Base-by-base conservation (phyloP, 1,139 yeast species). In the Dujonia santamariae region DNA sequence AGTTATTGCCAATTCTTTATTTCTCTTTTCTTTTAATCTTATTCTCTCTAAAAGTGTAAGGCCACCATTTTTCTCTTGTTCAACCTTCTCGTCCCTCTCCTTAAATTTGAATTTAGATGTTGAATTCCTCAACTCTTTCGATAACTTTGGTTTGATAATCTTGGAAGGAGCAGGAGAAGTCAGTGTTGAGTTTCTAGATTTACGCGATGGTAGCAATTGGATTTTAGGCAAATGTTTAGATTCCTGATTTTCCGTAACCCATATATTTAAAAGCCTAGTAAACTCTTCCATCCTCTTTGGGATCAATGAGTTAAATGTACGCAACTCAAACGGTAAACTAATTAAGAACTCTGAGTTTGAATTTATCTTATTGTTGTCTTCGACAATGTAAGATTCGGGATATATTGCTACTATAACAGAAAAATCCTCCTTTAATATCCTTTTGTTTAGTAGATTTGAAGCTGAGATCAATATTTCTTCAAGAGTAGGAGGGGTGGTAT, bases 221-320 rank as follows among this genome's bases (percentile, higher is more conserved):
- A 7, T 15, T 15, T 7, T 8, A 7, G 39, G 39, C 5, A 38
- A 9, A 5, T 4, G 15, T 11, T 29, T 14, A 15, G 37, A 25
- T 8, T 40, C 32, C 11, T 37, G 43, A 27, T 74, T 70, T 1
- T 49, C 46, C 44, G 80, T 63, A 3, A 84, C 69, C 46, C 79
- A 81, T n/a, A 61, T 48, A 21, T 87, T 80, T 36, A 87, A 71
- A 16, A 71, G 69, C 23, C 76, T 72, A 9, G 84, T 68, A 41
- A 78, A 74, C 31, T 72, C 64, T 15, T 67, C 63, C 46, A 85
- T 81, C 52, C 83, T 71, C 27, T 61, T 58, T 31, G 71, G 65
- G 19, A 85, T 35, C 21, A 20, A 11, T 12, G 19, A 28, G 28
- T 31, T 42, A 28, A 38, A 38, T 19, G 18, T 6, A 32, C 7